Conservation (phyloP, 179 eudicot genomes). For the Gypsophila paniculata region DNA sequence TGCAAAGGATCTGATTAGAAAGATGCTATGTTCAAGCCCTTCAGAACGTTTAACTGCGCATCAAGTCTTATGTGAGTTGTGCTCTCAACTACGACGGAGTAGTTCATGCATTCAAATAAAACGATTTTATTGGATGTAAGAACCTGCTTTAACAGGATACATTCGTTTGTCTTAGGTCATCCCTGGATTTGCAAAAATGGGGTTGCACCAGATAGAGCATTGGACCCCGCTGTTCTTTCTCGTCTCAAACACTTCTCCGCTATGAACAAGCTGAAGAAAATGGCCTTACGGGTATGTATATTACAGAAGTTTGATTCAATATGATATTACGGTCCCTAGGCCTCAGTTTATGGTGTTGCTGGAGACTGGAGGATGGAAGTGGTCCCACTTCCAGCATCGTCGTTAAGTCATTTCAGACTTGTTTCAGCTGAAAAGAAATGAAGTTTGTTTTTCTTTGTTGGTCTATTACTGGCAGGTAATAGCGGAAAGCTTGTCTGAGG, state of each 20-base stretch:
- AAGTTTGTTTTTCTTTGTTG: slow-evolving; percentile 1
- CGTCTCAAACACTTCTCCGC: slow-evolving; percentile 96
- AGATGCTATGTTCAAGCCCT: slow-evolving; percentile 64
- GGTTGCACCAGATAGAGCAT: slow-evolving; percentile 94
- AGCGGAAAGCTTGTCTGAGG: slow-evolving; percentile 87
- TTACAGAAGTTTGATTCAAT: background rate
- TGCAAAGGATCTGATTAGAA: slow-evolving; percentile 74
- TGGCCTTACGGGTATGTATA: slow-evolving; percentile 91
- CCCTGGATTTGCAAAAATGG: slow-evolving; percentile 99
- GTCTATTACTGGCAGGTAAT: slow-evolving; percentile 51
- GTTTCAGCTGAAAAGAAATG: slow-evolving; percentile 1
- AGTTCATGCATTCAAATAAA: slow-evolving; percentile 2
- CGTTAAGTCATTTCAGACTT: background rate
- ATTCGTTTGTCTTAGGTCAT: slow-evolving; percentile 53
- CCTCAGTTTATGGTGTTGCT: background rate
- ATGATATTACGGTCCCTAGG: background rate
- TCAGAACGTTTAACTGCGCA: slow-evolving; percentile 74
- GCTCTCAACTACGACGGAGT: background rate
- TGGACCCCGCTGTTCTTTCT: slow-evolving; percentile 95
- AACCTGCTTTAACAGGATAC: slow-evolving; percentile 4
- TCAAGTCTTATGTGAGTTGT: slow-evolving; percentile 67
- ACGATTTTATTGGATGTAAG: background rate
- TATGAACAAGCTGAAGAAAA: slow-evolving; percentile 94
- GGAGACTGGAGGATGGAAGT: background rate
- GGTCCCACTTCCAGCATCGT: background rate